Conservation (phyloP, 1,284 basidiomycete species). For the Cryptococcus maquisensis region DNA sequence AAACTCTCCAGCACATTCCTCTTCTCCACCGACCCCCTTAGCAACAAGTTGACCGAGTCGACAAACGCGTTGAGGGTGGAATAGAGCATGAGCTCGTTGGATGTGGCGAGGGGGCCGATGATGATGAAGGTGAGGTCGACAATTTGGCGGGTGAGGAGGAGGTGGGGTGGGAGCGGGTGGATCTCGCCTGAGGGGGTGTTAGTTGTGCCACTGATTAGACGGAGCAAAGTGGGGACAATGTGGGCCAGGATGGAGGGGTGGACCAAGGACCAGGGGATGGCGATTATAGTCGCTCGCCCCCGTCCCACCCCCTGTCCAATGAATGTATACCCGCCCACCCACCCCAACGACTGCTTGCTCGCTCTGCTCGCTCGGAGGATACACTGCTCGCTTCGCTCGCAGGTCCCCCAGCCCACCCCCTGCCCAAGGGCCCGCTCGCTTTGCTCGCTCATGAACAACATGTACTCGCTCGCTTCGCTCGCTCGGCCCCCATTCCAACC, state of each 20-base stretch:
- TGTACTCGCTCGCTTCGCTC: not conserved
- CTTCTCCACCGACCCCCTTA: slow-evolving; percentile 93
- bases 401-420: too few species aligned
- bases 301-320: too few species aligned
- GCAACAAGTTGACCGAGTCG: slow-evolving; percentile 78
- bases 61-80: slow-evolving; percentile 75
- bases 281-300: not conserved
- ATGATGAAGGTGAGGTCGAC: slow-evolving; percentile 96
- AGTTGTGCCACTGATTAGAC: not conserved
- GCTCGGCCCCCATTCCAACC: not conserved
- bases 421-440: too few species aligned
- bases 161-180: slow-evolving; percentile 78
- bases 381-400: too few species aligned
- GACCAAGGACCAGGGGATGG: not conserved
- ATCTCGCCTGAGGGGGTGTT: slow-evolving; percentile 72
- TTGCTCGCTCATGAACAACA: not conserved
- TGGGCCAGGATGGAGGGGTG: not conserved
- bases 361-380: too few species aligned
- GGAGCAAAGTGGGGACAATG: not conserved
- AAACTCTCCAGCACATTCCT: slow-evolving; percentile 90
- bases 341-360: too few species aligned
- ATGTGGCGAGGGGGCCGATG: slow-evolving; percentile 71
- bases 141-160: slow-evolving; percentile 90
- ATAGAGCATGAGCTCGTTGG: slow-evolving; percentile 97
- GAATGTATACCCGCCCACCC: too few species aligned